These are phyloP conservation scores for Amanita exitialis DNA, from an alignment of 768 basidiomycete species.

Conservation along the genomic window DNA sequence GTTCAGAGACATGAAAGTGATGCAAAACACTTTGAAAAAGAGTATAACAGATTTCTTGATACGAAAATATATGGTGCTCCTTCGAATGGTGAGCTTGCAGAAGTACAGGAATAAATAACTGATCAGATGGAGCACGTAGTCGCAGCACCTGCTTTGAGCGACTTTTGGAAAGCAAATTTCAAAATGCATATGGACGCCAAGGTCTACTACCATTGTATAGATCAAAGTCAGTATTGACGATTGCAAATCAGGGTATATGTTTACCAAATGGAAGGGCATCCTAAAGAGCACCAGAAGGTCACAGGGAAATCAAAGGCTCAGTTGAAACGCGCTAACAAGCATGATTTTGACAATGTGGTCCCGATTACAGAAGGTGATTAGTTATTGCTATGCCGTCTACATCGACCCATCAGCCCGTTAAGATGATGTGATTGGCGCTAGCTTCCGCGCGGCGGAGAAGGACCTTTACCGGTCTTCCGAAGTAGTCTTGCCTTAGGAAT, in stretches of 20 bases:
- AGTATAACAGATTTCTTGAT: slow-evolving; percentile 41
- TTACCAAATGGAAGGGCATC: slow-evolving; percentile 25
- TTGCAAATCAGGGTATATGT: not conserved
- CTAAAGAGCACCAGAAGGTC: slow-evolving; percentile 39
- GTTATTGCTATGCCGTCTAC: not conserved
- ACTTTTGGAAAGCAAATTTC: slow-evolving; percentile 70
- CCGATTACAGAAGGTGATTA: not conserved
- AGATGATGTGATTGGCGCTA: slow-evolving; percentile 2
- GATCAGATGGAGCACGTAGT: slow-evolving; percentile 29
- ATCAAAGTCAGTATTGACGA: not conserved
- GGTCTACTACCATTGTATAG: slow-evolving; percentile 29
- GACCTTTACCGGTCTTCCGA: slow-evolving; percentile 43
- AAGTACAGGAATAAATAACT: not conserved
- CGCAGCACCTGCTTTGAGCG: slow-evolving; percentile 50
- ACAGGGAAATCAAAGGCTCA: not conserved
- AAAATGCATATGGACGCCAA: slow-evolving; percentile 61
- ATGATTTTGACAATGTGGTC: not conserved
- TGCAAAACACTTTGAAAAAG: slow-evolving; percentile 46
- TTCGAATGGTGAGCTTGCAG: slow-evolving; percentile 39
- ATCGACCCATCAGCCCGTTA: not conserved
- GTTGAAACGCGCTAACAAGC: not conserved
- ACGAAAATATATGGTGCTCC: slow-evolving; percentile 63
- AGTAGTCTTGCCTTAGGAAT: slow-evolving; percentile 20
- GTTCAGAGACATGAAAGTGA: slow-evolving; percentile 38
- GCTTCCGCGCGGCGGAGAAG: slow-evolving; percentile 5